A percentile compares a stretch with the other conserved stretches of the same genome.
These are phyloP conservation scores for Saccharomyces kudriavzevii DNA, from an alignment of 805 yeast genomes.

Conservation along the genomic window DNA sequence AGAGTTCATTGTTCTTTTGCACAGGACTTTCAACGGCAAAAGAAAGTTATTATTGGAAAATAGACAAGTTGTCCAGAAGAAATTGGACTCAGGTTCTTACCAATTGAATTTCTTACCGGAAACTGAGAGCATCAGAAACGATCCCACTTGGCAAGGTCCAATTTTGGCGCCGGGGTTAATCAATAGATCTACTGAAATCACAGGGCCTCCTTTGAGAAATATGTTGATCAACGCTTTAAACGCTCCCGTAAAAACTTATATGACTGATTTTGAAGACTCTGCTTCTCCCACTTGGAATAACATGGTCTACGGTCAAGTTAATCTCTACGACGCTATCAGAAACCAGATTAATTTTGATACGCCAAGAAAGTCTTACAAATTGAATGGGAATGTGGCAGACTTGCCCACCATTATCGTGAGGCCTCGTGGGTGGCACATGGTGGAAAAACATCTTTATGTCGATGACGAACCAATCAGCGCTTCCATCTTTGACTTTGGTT, in stretches of 20 bases:
- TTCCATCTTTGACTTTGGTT: conserved; percentile 70
- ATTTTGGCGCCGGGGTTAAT: conserved; percentile 63
- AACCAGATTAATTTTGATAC: conserved; percentile 48
- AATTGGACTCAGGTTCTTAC: conserved; percentile 51
- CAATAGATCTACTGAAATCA: conserved; percentile 72
- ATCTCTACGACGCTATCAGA: conserved; percentile 68
- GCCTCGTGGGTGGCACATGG: conserved; percentile 87
- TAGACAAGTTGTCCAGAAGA: conserved; percentile 52
- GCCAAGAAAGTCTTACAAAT: conserved; percentile 38
- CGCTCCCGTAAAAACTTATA: conserved; percentile 70
- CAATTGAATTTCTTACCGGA: conserved; percentile 56
- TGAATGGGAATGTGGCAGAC: conserved; percentile 34
- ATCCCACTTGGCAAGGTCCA: conserved; percentile 64
- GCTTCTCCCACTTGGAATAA: conserved; percentile 79
- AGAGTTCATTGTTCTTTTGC: conserved; percentile 62
- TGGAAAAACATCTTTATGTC: conserved; percentile 59
- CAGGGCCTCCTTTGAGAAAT: conserved; percentile 80
- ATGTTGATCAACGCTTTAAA: conserved; percentile 79
- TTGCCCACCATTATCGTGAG: conserved; percentile 72
- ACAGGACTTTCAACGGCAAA: conserved; percentile 58
- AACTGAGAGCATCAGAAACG: conserved; percentile 61
- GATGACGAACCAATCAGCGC: conserved; percentile 75
- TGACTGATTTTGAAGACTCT: conserved; percentile 83
- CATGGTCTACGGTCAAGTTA: conserved; percentile 73
- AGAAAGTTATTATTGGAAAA: conserved; percentile 53